phyloP scores from a whole-genome alignment of 2,329 filamentous ascomycete genomes.

The Nemania diffusa region DNA sequence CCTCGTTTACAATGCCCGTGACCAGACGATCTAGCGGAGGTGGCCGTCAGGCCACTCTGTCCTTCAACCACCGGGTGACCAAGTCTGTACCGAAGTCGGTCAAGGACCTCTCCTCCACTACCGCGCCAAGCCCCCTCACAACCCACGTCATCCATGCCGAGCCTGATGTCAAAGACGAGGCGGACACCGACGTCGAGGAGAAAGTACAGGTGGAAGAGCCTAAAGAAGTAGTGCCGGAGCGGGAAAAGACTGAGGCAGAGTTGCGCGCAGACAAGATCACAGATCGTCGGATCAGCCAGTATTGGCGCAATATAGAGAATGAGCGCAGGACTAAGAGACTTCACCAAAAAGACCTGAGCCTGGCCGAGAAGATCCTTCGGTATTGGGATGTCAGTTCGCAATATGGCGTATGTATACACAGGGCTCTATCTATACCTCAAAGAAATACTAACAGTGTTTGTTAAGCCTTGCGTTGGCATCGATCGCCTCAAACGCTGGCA shows the following conservation, averaged over 20 bases:
- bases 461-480: constrained; percentile 87
- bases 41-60: constrained; percentile 63
- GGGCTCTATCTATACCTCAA: neutral
- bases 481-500: constrained; percentile 85
- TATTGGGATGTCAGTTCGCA: constrained; percentile 94
- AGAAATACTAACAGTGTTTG: constrained; percentile 15
- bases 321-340: constrained; percentile 75
- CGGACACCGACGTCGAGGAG: constrained; percentile 39
- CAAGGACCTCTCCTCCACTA: constrained; percentile 55
- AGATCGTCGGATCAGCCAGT: constrained; percentile 75
- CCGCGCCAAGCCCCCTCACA: constrained; percentile 48
- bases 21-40: constrained; percentile 59
- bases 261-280: constrained; percentile 71
- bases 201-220: constrained; percentile 32
- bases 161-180: constrained; percentile 26
- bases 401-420: constrained; percentile 79
- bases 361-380: constrained; percentile 86
- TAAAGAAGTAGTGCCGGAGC: constrained; percentile 37
- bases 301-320: constrained; percentile 80
- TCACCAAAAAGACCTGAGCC: constrained; percentile 77
- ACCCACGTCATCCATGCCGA: constrained; percentile 44
- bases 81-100: constrained; percentile 61
- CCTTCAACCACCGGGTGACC: constrained; percentile 67
- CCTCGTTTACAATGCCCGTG: constrained; percentile 55
- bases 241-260: constrained; percentile 62